phyloP scores from a whole-genome alignment of 2,329 filamentous ascomycete genomes.

The Ascocoryne sarcoides region DNA sequence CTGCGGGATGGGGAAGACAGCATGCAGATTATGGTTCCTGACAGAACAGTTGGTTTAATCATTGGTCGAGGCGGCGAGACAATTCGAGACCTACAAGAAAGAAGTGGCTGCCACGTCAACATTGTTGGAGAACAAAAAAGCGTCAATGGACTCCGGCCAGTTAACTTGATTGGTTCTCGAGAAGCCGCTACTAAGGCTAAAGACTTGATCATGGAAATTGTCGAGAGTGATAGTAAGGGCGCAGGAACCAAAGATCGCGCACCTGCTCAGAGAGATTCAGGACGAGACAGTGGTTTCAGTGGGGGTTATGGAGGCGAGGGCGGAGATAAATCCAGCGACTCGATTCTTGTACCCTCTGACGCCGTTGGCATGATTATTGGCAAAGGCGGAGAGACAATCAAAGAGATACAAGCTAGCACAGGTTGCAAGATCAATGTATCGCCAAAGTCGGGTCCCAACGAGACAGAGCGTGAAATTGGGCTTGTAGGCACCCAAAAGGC shows the following conservation, averaged over 20 bases:
- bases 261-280: conserved; percentile 36
- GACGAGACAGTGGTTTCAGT: conserved; percentile 34
- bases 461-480: conserved; percentile 78
- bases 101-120: conserved; percentile 90
- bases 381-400: conserved; percentile 88
- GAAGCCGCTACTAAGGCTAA: conserved; percentile 70
- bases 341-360: conserved; percentile 79
- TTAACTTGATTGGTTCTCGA: conserved; percentile 77
- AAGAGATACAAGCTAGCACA: conserved; percentile 80
- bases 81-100: conserved; percentile 83
- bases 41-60: conserved; percentile 85
- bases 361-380: conserved; percentile 95
- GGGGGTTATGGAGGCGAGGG: conserved; percentile 33
- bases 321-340: conserved; percentile 68
- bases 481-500: conserved; percentile 70
- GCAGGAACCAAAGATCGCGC: conserved; percentile 28
- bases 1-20: conserved; percentile 74
- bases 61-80: conserved; percentile 92
- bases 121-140: conserved; percentile 92
- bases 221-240: conserved; percentile 73
- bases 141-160: conserved; percentile 78
- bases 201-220: conserved; percentile 85
- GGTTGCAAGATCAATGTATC: conserved; percentile 95
- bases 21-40: conserved; percentile 89
- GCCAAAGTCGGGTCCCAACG: conserved; percentile 66